Base-by-base conservation (phyloP, 106 monocot species). In the Cymbidium sinense region DNA sequence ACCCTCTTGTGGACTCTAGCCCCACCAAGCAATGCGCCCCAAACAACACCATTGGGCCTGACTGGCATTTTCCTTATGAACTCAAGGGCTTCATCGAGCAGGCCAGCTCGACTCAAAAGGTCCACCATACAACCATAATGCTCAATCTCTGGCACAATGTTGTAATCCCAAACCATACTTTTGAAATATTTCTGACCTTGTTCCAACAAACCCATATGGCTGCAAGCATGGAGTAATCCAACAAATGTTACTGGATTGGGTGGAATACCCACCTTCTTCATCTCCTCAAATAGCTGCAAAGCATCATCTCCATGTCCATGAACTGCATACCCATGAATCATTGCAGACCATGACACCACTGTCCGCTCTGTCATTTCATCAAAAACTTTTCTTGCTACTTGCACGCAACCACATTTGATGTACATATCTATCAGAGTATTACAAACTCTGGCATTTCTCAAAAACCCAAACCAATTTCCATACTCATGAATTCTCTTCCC, bases 51-150 rank as follows among this genome's bases (percentile, higher is more conserved):
- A 27, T 86, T 93, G 6, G 93, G 86, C 37, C 81, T 31, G 33
- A 85, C 77, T 5, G 90, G 90, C 93, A 93, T 93, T 0, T 74
- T 75, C 37, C 23, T 43, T 43, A 93, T 86, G 77, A 90, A 90
- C 11, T 83, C 81, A 18, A 52, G 81, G 0, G 91, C 91, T 81
- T 94, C 91, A 2, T 86, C 61, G 1, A 94, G 75, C 3, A 73
- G 76, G 4, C 94, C 94, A 1, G 89, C 88, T 21, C 89, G 87
- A 75, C 91, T 84, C 13, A 91, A 78, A 43, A 94, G 89, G 67
- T 94, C 94, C 1, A 94, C 94, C 88, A 89, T 86, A 76, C 88
- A 91, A 30, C 93, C 90, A 44, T 88, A 93, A 39, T 93, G 93
- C 80, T 93, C 93, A 4, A 93, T 88, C 73, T 84, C 83, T 0